Percentiles rank a stretch among this genome's conserved stretches.
These are phyloP conservation scores for Phytophthora kernoviae DNA, from an alignment of 352 stramenopile genomes.

Conservation along the genomic window DNA sequence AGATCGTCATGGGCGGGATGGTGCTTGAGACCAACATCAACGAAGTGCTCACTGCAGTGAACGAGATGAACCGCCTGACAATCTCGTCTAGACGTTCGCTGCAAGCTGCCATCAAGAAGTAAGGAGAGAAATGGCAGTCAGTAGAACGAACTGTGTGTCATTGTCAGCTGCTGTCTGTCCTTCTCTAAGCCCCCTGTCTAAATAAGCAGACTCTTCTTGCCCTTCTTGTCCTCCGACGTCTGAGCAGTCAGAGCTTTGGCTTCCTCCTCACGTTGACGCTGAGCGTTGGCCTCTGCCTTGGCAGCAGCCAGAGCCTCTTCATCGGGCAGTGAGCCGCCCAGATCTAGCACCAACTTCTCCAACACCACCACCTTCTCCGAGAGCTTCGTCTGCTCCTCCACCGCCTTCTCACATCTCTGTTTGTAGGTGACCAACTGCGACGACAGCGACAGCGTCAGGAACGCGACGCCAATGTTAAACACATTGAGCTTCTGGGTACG, in stretches of 20 bases:
- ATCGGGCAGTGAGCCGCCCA: slow-evolving; percentile 63
- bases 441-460: slow-evolving; percentile 86
- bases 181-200: slow-evolving; percentile 29
- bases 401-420: slow-evolving; percentile 52
- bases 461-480: slow-evolving; percentile 86
- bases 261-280: slow-evolving; percentile 55
- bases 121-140: too few relatives aligned
- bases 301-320: slow-evolving; percentile 48
- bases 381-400: slow-evolving; percentile 50
- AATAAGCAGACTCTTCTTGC: slow-evolving; percentile 72
- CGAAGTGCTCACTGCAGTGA: slow-evolving; percentile 95
- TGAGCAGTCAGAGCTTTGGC: slow-evolving; percentile 39
- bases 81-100: slow-evolving; percentile 80
- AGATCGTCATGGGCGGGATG: slow-evolving; percentile 99
- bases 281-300: slow-evolving; percentile 28
- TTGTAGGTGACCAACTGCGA: slow-evolving; percentile 83
- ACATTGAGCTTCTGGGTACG: slow-evolving; percentile 83
- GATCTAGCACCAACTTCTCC: slow-evolving; percentile 64
- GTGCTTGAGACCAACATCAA: slow-evolving; percentile 99
- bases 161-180: slow-evolving; percentile 4
- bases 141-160: neutral
- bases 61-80: slow-evolving; percentile 97
- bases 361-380: slow-evolving; percentile 53
- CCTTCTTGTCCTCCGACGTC: slow-evolving; percentile 37
- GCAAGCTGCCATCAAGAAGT: slow-evolving; percentile 75